Evolutionary conservation across 306 rosid species (phyloP), one percentile per base, ranked within the genome.

Genomic region (Albizia julibrissin): DNA sequence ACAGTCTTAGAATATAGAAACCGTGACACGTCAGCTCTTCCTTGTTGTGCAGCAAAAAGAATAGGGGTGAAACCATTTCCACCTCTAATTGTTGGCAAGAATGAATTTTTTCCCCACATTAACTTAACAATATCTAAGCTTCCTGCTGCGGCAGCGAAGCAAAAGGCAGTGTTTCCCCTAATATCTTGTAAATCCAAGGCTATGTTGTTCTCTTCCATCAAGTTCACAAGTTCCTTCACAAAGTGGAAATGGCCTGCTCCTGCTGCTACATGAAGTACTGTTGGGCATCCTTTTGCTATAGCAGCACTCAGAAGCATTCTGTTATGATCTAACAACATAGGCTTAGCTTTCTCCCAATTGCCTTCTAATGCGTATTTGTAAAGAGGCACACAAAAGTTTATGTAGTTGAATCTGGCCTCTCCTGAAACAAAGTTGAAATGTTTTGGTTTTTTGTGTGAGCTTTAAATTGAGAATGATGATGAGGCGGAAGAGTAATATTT

Each of bases 41-140:
- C 89, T 40, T 87, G 87, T 54, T 84, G 19, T 8, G 82, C 84
- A 68, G 89, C 83, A 59, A 78, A 73, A 0, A 78, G 75, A 42
- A 87, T 6, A 27, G 89, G 87, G 4, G 79, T 68, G 19, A 33
- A 1, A 9, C 69, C 81, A 1, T 22, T n/a, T 43, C 67, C 84
- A 4, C 87, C 87, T 15, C 79, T 77, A 1, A 22, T 59, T 6
- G 0, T 1, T 4, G 79, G 76, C 18, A 87, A 75, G 13, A 0
- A 0, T 1, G 3, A 1, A 47, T 74, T 31, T 12, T 10, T 73
- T 0, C 8, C 0, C 10, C 5, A 0, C 81, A 87, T 16, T 43
- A 78, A 49, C 3, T 47, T 0, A 13, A 22, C 81, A 49, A 84
- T 73, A 9, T 0, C 27, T 2, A 73, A 0, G 61, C 78, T 83